Base-by-base conservation (phyloP, 805 yeast species). In the Kluyveromyces starmeri region DNA sequence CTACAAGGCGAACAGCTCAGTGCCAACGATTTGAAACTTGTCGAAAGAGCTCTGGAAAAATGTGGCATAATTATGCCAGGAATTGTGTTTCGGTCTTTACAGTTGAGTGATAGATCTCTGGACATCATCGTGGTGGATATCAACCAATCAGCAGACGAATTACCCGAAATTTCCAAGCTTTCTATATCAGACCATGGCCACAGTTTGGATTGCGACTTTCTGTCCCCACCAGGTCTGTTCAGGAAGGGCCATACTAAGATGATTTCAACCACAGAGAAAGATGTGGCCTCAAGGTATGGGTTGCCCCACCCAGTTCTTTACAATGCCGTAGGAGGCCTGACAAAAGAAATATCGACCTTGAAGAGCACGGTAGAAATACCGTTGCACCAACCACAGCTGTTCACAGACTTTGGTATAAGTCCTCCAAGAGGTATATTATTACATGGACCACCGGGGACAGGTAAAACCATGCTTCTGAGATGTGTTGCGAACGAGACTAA, bases 371-470 rank as follows among this genome's bases (percentile, higher is more conserved):
- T 88, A 7, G 82, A 82, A 35, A 64, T 89, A 2, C 96, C 99
- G 0, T 65, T 92, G 17, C 75, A 78, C 40, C 74, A 74, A 37
- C 95, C 96, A 0, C 68, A 70, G 5, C 58, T 85, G 20, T 89
- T 88, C 48, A 67, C 78, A 6, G 75, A 82, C 36, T 92, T 89
- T 62, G 86, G 89, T n/a, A 79, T 86, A 13, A 69, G 79, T 7
- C 96, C 98, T 7, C 96, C 96, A 10, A 67, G 96, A 38, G 98
- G 98, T 22, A 75, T 89, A n/a, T 61, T 89, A 11, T 59, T 89
- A 9, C 95, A 89, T 60, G 98, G 98, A 0, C 95, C 96, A 3
- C 92, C 97, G 2, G 98, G 98, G 3, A 89, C 96, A 0, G 98
- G 98, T 34, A 89, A 89, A 55, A 83, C 96, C 1, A 74, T 88